These are phyloP conservation scores for Coemansia sp. DNA, from an alignment of 192 early-diverging fungal species.

Conservation along the genomic window DNA sequence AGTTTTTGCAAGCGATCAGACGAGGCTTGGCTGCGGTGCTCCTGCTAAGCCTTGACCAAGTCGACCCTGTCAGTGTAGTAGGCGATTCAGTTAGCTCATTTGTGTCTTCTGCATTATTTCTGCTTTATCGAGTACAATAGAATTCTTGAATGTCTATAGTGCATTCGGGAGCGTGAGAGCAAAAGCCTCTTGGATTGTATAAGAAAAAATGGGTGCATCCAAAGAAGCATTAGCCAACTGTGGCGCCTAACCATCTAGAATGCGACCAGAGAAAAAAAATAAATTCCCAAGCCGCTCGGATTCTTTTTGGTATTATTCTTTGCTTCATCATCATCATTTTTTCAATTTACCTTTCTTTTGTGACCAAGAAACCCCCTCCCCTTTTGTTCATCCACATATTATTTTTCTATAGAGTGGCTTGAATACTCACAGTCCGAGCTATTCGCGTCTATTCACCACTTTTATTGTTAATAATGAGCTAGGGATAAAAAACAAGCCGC, in stretches of 20 bases:
- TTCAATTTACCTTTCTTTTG: not conserved
- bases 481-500: not conserved
- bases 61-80: conserved; percentile 12
- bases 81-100: conserved; percentile 7
- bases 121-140: not conserved
- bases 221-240: not conserved
- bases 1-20: not conserved
- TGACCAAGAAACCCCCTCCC: not conserved
- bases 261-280: too few relatives aligned
- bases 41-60: conserved; percentile 21
- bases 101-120: conserved; percentile 8
- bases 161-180: not conserved
- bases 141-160: conserved; percentile 3
- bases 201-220: not conserved
- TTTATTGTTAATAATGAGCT: not conserved
- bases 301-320: not conserved
- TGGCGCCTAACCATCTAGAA: not conserved
- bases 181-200: not conserved
- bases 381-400: not conserved
- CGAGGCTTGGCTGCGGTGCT: conserved; percentile 13
- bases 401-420: not conserved
- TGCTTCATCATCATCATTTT: too few relatives aligned
- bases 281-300: not conserved
- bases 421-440: not conserved
- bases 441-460: not conserved